phyloP scores from a whole-genome alignment of 257 asterid genomes.

The Perilla frutescens region DNA sequence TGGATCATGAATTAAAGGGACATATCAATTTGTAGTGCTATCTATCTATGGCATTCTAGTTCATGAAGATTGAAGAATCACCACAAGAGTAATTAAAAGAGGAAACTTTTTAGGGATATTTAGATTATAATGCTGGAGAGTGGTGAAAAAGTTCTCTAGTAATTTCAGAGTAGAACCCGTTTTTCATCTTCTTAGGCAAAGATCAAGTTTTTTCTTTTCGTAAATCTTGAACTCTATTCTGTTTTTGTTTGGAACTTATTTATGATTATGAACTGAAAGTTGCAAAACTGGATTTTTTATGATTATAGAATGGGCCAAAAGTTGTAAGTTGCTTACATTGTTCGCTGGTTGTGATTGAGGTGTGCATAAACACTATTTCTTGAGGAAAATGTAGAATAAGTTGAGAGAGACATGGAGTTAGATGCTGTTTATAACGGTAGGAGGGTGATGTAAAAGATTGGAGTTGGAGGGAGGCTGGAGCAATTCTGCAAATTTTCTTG shows the following conservation, averaged over 20 bases:
- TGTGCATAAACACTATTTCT: neutral
- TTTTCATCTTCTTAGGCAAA: neutral
- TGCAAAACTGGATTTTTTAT: no score
- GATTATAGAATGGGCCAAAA: no score
- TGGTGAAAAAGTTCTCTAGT: neutral
- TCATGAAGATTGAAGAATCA: slow-evolving; percentile 12
- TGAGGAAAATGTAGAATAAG: neutral
- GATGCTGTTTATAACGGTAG: neutral
- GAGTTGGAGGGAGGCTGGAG: neutral
- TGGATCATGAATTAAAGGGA: neutral
- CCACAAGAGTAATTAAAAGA: neutral
- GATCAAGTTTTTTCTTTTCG: neutral
- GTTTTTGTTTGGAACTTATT: no score
- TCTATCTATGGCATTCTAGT: neutral
- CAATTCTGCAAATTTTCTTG: neutral
- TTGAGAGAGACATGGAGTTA: slow-evolving; percentile 2
- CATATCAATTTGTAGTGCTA: neutral
- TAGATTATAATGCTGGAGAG: neutral
- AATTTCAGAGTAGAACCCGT: slow-evolving; percentile 5
- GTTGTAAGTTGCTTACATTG: no score
- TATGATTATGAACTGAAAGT: no score
- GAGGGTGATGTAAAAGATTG: neutral
- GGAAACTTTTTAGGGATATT: neutral
- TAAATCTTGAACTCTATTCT: no score
- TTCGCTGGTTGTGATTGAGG: neutral